These are phyloP conservation scores for Trichophyton rubrum DNA, from an alignment of 2,329 filamentous ascomycete genomes.

Conservation along the genomic window DNA sequence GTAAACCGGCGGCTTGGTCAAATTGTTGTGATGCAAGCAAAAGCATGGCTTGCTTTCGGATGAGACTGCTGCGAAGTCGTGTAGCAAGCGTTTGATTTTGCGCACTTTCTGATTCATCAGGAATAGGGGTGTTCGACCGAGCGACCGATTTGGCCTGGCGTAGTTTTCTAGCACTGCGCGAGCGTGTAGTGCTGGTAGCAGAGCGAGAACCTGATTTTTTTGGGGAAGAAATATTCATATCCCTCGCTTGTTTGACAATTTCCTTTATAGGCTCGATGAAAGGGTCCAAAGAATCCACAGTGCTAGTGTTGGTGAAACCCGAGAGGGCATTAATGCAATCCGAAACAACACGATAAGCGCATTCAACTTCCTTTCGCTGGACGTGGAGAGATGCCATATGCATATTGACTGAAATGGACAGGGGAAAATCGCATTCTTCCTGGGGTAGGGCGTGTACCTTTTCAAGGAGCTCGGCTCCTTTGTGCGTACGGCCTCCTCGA, in stretches of 20 bases:
- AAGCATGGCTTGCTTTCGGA: slow-evolving; percentile 27
- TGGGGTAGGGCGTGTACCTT: slow-evolving; percentile 46
- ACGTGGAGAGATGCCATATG: slow-evolving; percentile 36
- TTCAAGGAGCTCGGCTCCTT: slow-evolving; percentile 44
- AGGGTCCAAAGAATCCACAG: slow-evolving; percentile 18
- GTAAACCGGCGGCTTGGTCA: slow-evolving; percentile 43
- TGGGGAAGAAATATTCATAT: slow-evolving; percentile 26
- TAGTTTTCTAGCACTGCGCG: background rate
- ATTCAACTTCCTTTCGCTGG: slow-evolving; percentile 29
- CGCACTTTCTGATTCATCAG: slow-evolving; percentile 18
- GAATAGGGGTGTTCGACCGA: slow-evolving; percentile 14
- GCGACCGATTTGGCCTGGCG: slow-evolving; percentile 1
- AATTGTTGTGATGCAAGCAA: slow-evolving; percentile 40
- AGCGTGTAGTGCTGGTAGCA: background rate
- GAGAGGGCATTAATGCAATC: slow-evolving; percentile 36
- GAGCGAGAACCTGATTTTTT: slow-evolving; percentile 13
- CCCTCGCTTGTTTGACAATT: slow-evolving; percentile 33
- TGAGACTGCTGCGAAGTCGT: slow-evolving; percentile 37
- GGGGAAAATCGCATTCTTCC: slow-evolving; percentile 39
- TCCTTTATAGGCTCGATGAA: slow-evolving; percentile 20
- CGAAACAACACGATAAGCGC: slow-evolving; percentile 38
- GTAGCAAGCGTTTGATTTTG: slow-evolving; percentile 19
- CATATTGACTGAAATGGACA: slow-evolving; percentile 38
- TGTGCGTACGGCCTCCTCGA: slow-evolving; percentile 37
- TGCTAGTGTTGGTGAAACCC: background rate